Conservation (phyloP, 768 basidiomycete genomes). For the Cyclocybe aegerita region DNA sequence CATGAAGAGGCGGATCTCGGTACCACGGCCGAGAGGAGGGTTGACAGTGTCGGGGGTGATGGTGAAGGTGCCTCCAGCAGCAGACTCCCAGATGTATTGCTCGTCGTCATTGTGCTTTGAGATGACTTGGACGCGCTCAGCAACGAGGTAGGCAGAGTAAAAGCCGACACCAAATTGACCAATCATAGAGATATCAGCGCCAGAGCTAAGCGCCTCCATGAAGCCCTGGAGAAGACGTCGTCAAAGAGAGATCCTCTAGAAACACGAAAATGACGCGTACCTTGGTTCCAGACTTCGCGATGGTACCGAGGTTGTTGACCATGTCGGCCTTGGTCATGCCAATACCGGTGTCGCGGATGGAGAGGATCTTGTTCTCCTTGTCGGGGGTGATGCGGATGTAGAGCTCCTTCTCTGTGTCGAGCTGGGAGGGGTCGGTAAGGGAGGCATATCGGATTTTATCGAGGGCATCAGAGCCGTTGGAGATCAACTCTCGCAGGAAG, state of each 20-base stretch:
- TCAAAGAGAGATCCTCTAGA: slow-evolving; percentile 1
- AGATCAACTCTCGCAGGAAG: slow-evolving; percentile 98
- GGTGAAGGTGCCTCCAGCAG: slow-evolving; percentile 98
- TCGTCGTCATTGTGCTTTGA: slow-evolving; percentile 99
- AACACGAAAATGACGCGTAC: slow-evolving; percentile 32
- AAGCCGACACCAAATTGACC: slow-evolving; percentile 99
- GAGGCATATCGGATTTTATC: slow-evolving; percentile 99
- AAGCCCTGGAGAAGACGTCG: slow-evolving; percentile 68
- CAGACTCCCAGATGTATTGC: slow-evolving; percentile 99
- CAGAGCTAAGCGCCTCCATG: slow-evolving; percentile 96
- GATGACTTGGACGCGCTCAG: slow-evolving; percentile 97
- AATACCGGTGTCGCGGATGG: slow-evolving; percentile 93
- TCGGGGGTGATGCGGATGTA: slow-evolving; percentile 93
- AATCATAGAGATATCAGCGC: slow-evolving; percentile 94
- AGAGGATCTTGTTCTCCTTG: slow-evolving; percentile 91
- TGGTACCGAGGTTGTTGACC: slow-evolving; percentile 98
- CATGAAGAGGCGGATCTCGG: slow-evolving; percentile 87
- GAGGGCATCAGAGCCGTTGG: slow-evolving; percentile 96
- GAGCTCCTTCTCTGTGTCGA: slow-evolving; percentile 91
- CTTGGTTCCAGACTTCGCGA: slow-evolving; percentile 94
- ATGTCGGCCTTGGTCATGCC: slow-evolving; percentile 99
- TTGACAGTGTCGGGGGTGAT: slow-evolving; percentile 93
- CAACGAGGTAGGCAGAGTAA: slow-evolving; percentile 99
- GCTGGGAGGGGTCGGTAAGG: slow-evolving; percentile 86
- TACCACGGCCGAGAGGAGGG: slow-evolving; percentile 90